phyloP scores from a whole-genome alignment of 352 stramenopile species.

The Globisporangium orthogonon region DNA sequence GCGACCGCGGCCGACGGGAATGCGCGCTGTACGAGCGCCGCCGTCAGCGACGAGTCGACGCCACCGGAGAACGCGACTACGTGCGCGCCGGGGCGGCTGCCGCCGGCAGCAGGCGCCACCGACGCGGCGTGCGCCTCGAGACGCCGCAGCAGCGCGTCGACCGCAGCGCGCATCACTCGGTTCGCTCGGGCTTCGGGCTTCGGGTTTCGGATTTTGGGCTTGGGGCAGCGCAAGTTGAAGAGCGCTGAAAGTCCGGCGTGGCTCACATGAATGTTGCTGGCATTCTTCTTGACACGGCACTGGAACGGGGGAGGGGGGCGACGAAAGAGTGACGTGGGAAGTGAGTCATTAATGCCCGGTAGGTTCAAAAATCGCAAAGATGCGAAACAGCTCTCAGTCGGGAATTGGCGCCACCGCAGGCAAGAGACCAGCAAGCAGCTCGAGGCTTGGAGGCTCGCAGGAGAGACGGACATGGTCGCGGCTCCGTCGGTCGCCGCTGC shows the following conservation, averaged over 20 bases:
- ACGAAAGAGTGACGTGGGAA: too few species aligned
- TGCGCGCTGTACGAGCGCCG: constrained; percentile 83
- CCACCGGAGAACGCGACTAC: constrained; percentile 92
- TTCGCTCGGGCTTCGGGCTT: too few species aligned
- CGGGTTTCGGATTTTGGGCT: too few species aligned
- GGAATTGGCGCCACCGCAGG: background rate
- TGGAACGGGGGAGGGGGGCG: too few species aligned
- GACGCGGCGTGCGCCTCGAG: constrained; percentile 26
- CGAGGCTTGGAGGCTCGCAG: too few species aligned
- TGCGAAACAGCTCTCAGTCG: background rate
- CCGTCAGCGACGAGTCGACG: constrained; percentile 94
- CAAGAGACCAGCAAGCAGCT: background rate
- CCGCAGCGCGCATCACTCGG: constrained; percentile 7
- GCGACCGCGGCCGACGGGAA: constrained; percentile 79
- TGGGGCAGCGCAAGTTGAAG: too few species aligned
- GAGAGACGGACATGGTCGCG: background rate
- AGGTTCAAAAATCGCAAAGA: background rate
- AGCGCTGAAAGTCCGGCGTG: too few species aligned
- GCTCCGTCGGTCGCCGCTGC: background rate
- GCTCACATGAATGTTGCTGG: too few species aligned
- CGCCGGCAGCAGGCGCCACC: background rate
- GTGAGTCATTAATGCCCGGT: background rate
- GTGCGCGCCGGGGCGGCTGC: constrained; percentile 20
- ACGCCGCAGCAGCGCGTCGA: constrained; percentile 31
- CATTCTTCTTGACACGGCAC: too few species aligned